These are phyloP conservation scores for Backusella parvicylindrica DNA, from an alignment of 192 early-diverging fungal genomes.

Conservation along the genomic window DNA sequence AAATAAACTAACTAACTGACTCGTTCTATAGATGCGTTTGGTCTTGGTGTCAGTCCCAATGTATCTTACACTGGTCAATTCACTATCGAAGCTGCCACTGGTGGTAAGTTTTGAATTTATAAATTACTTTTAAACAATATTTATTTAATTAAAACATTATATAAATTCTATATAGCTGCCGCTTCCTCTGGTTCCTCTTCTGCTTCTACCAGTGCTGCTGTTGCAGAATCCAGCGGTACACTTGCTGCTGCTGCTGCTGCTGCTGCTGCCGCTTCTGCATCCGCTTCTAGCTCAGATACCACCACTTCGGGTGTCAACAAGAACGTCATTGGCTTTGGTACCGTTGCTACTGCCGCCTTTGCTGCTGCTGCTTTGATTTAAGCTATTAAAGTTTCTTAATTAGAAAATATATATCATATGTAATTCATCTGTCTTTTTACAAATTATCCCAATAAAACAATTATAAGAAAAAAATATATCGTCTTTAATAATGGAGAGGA, in stretches of 20 bases:
- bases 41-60: slow-evolving; percentile 30
- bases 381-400: background rate
- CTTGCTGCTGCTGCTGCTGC: background rate
- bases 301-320: slow-evolving; percentile 5
- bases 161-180: background rate
- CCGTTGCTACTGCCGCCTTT: background rate
- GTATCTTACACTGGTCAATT: slow-evolving; percentile 32
- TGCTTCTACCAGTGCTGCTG: background rate
- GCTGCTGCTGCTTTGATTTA: slow-evolving; percentile 9
- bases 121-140: background rate
- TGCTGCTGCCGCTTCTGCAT: slow-evolving; percentile 1
- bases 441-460: background rate
- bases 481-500: background rate
- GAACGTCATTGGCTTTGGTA: background rate
- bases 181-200: background rate
- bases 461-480: background rate
- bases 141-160: background rate
- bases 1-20: background rate
- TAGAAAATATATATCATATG: background rate
- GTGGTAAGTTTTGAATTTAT: background rate
- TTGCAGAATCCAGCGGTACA: background rate
- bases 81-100: slow-evolving; percentile 21
- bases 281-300: background rate
- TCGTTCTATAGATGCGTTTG: slow-evolving; percentile 15
- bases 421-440: background rate